Base-by-base conservation (phyloP, 2,329 filamentous ascomycete genomes). In the Bipolaris victoriae region DNA sequence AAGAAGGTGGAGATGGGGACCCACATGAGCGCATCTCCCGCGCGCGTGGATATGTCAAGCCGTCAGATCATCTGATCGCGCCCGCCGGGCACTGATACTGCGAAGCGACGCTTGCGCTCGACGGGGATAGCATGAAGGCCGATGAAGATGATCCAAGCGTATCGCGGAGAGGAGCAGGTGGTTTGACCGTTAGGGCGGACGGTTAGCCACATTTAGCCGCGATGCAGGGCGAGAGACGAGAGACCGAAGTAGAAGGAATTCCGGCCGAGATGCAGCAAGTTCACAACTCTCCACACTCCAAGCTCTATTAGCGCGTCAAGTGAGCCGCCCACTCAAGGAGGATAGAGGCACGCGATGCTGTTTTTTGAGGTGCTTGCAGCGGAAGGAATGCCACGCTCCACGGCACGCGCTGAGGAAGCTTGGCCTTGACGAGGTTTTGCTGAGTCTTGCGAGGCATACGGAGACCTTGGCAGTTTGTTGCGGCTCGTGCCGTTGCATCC, bases 181-280 rank as follows among this genome's bases (percentile, higher is more conserved):
- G 41, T 43, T 49, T 48, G 48, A 49, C 35, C 37, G 48, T 36
- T 41, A 49, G 49, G 50, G 48, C 55, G 45, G 40, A 48, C 48
- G 41, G 63, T 64, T 70, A 69, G 60, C 62, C 62, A 53, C 51
- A 66, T 70, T 65, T 60, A 65, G 64, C 60, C 61, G 59, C 36
- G 22, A 49, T 48, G 49, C 49, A 58, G 53, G 59, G 52, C 49
- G 37, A 48, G 18, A 24, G 24, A 55, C 55, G 40, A 24, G 22
- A 26, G 40, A 26, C 29, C 29, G 46, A 69, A 64, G 29, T 58
- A 63, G 66, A 68, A 69, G 67, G 61, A 65, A 57, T 40, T 41
- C 49, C 51, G 54, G 35, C 29, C 41, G 10, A 33, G 20, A 56
- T 41, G 16, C 53, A 45, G 51, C 39, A 33, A 49, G 7, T 26